Conservation (phyloP, 2,329 filamentous ascomycete species). For the Trichoderma polysporum region DNA sequence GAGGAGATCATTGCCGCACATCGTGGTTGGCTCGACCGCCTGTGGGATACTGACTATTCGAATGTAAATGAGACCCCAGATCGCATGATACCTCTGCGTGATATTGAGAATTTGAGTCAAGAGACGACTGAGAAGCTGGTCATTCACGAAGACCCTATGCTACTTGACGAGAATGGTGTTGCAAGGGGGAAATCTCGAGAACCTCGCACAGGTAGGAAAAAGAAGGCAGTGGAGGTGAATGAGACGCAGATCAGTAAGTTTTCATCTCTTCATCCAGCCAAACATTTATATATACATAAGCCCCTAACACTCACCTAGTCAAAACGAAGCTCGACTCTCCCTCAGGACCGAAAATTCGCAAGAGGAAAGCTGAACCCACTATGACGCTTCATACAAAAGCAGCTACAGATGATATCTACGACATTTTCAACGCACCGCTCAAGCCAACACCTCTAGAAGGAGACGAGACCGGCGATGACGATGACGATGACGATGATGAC, state of each 20-base stretch:
- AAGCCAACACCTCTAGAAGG: constrained; percentile 30
- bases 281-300: background rate
- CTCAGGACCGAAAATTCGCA: constrained; percentile 77
- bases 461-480: constrained; percentile 42
- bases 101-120: constrained; percentile 34
- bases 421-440: constrained; percentile 85
- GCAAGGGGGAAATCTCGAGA: constrained; percentile 46
- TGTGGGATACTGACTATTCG: constrained; percentile 51
- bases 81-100: constrained; percentile 29
- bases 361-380: constrained; percentile 83
- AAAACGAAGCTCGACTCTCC: constrained; percentile 93
- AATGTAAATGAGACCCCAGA: constrained; percentile 37
- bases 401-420: constrained; percentile 96
- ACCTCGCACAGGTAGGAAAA: constrained; percentile 58
- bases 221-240: constrained; percentile 81
- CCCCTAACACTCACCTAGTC: constrained; percentile 50
- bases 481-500: background rate
- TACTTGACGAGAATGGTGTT: constrained; percentile 61
- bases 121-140: constrained; percentile 40
- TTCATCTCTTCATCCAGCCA: too few relatives aligned
- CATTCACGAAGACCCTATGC: constrained; percentile 44
- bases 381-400: constrained; percentile 97
- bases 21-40: constrained; percentile 65
- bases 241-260: constrained; percentile 87
- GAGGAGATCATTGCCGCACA: constrained; percentile 83